Evolutionary conservation across 2,329 filamentous ascomycete species (phyloP), one percentile per base, ranked within the genome.

Genomic region (Aspergillus sp.): DNA sequence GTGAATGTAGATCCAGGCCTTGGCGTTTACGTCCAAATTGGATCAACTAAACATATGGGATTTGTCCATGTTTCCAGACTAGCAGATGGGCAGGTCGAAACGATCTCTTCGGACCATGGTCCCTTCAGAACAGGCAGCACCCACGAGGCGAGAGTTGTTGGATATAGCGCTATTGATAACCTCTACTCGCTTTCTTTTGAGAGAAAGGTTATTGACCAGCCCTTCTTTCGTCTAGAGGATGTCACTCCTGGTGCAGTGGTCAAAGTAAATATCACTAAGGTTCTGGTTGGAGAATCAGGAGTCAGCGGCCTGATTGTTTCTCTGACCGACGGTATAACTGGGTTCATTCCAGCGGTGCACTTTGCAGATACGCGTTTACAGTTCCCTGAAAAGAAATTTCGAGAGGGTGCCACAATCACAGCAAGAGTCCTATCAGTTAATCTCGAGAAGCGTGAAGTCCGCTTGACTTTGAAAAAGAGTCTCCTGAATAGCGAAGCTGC

Each of bases 61-160:
- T 99, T 97, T 68, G 92, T 96, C 20, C 95, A 99, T 73, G 96
- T 99, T 63, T 99, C 95, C 1, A 86, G 90, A 62, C 84, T 99
- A 60, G 89, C 93, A 58, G 93, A 99, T 71, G 88, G 89, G 64
- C 96, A 95, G 72, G 84, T 97, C 53, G 95, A 98, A 62, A 85
- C 85, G 1, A 80, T 99, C 5, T 90, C 90, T 13, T 85, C 91
- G 62, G 81, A 85, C 3, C 87, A 86, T 17, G 95, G 95, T 0
- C 83, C 88, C 2, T 97, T 87, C 78, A 90, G 91, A 73, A 71
- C 89, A 18, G 91, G 86, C 41, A 89, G 92, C 0, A 84, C 83
- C 15, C 95, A 99, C 74, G 85, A 87, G 51, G 91, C 89, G 41
- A 87, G 95, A 59, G 82, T 99, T 9, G 78, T 97, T 43, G 89